Conservation (phyloP, 805 yeast species). For the Debaryomyces hansenii region DNA sequence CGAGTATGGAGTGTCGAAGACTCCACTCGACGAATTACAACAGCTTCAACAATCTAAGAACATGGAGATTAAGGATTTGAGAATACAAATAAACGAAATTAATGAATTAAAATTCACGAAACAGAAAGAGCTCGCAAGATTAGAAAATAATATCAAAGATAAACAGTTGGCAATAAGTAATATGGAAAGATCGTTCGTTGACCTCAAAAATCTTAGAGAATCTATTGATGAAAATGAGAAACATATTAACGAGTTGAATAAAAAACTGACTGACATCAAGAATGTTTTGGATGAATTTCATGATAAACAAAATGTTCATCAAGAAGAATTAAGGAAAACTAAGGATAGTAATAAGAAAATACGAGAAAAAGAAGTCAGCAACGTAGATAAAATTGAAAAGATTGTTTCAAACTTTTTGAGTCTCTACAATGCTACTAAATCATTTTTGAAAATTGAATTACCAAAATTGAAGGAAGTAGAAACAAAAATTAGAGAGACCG, state of each 20-base stretch:
- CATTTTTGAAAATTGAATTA: slow-evolving; percentile 22
- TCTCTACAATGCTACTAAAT: slow-evolving; percentile 10
- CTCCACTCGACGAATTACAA: slow-evolving; percentile 49
- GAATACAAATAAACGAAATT: slow-evolving; percentile 31
- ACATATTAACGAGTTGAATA: slow-evolving; percentile 13
- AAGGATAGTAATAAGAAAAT: not conserved
- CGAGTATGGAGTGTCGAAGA: slow-evolving; percentile 34
- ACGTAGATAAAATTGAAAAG: not conserved
- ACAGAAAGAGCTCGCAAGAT: slow-evolving; percentile 42
- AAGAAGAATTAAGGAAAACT: not conserved
- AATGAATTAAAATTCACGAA: slow-evolving; percentile 44
- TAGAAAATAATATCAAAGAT: slow-evolving; percentile 56
- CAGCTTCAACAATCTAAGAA: slow-evolving; percentile 36
- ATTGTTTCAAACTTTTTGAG: not conserved
- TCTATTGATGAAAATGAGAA: slow-evolving; percentile 35
- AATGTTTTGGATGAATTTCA: not conserved
- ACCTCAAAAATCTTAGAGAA: slow-evolving; percentile 40
- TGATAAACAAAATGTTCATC: not conserved
- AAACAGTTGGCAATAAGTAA: slow-evolving; percentile 51
- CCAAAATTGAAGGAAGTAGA: slow-evolving; percentile 23
- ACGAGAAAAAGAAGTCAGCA: not conserved
- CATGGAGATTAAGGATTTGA: slow-evolving; percentile 36
- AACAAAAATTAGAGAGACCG: slow-evolving; percentile 18
- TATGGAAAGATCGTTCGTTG: slow-evolving; percentile 51
- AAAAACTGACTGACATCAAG: not conserved